Conservation (phyloP, 2,329 filamentous ascomycete species). For the Orbilia javanica region DNA sequence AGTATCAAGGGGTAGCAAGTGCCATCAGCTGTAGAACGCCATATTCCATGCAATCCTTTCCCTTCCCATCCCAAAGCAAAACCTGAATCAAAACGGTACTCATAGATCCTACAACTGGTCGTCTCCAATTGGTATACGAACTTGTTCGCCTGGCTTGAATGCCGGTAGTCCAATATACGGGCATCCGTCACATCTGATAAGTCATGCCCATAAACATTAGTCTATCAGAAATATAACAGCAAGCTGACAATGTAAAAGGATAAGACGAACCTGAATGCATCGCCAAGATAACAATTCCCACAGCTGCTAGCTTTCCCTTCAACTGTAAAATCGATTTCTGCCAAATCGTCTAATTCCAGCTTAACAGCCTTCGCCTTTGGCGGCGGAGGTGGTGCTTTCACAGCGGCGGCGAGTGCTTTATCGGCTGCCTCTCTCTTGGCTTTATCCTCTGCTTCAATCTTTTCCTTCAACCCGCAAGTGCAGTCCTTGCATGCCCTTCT, state of each 20-base stretch:
- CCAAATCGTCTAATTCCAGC: slow-evolving; percentile 81
- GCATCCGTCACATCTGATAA: slow-evolving; percentile 71
- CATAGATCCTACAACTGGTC: slow-evolving; percentile 76
- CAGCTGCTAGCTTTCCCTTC: slow-evolving; percentile 95
- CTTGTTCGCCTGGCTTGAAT: slow-evolving; percentile 97
- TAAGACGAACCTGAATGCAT: slow-evolving; percentile 75
- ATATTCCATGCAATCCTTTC: slow-evolving; percentile 20
- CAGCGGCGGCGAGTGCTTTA: slow-evolving; percentile 64
- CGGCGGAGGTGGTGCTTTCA: slow-evolving; percentile 28
- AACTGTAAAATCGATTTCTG: slow-evolving; percentile 96
- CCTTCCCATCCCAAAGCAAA: slow-evolving; percentile 17
- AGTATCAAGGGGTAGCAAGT: background rate
- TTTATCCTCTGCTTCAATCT: slow-evolving; percentile 85
- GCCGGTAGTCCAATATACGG: slow-evolving; percentile 93
- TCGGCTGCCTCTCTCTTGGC: slow-evolving; percentile 76
- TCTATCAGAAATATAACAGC: background rate
- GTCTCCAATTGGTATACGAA: slow-evolving; percentile 85
- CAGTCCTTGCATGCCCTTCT: slow-evolving; percentile 98
- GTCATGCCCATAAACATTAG: background rate
- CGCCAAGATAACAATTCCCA: slow-evolving; percentile 91
- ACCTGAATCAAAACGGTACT: background rate
- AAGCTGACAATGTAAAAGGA: background rate
- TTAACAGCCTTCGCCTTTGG: slow-evolving; percentile 70
- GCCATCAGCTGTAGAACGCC: slow-evolving; percentile 19
- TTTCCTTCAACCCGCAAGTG: slow-evolving; percentile 89